Evolutionary conservation across 805 yeast genomes (phyloP).

Genomic region (Kodamaea laetipori): DNA sequence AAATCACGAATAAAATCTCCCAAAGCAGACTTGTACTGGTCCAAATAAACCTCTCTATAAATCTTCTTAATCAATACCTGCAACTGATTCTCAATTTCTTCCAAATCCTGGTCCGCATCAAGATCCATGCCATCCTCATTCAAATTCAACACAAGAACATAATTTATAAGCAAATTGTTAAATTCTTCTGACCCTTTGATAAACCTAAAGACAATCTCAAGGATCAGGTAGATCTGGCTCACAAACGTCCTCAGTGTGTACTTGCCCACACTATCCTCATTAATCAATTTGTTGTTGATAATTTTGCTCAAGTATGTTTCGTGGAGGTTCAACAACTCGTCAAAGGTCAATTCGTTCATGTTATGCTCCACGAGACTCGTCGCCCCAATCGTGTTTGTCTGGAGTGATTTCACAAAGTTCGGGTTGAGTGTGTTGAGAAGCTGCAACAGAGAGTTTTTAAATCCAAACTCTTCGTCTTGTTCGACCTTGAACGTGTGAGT

Average conservation of each 20-base stretch:
- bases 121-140: constrained; percentile 22
- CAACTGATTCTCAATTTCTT: constrained; percentile 33
- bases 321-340: constrained; percentile 48
- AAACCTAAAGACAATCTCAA: constrained; percentile 36
- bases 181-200: constrained; percentile 39
- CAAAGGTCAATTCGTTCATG: constrained; percentile 44
- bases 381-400: constrained; percentile 7
- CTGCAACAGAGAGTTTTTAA: constrained; percentile 15
- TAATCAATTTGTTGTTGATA: constrained; percentile 34
- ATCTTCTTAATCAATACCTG: constrained; percentile 43
- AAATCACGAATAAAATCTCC: constrained; percentile 53
- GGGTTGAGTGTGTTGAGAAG: constrained; percentile 17
- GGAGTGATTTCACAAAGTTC: constrained; percentile 12
- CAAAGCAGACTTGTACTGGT: constrained; percentile 45
- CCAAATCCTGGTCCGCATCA: constrained; percentile 32
- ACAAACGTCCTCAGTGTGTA: constrained; percentile 31
- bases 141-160: constrained; percentile 31
- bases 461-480: constrained; percentile 11
- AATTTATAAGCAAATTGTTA: constrained; percentile 28
- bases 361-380: constrained; percentile 13
- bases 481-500: constrained; percentile 14
- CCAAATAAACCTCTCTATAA: constrained; percentile 38
- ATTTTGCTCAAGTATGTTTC: constrained; percentile 24
- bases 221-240: constrained; percentile 33
- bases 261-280: constrained; percentile 33